These are phyloP conservation scores for Eucommia ulmoides DNA, from an alignment of 257 asterid genomes.

Conservation along the genomic window DNA sequence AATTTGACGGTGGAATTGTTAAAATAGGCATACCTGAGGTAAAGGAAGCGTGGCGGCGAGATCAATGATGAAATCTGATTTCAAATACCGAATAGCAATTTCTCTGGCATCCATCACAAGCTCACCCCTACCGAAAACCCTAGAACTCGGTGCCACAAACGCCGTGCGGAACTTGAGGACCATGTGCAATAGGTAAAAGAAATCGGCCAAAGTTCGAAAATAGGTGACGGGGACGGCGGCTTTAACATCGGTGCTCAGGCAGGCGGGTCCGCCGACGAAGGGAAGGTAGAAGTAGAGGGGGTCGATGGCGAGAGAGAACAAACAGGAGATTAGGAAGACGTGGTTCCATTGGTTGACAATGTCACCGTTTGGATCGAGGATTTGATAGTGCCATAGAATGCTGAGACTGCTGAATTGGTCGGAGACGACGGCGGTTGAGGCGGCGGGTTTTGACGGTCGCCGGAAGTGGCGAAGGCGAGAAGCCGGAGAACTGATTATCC, in stretches of 20 bases:
- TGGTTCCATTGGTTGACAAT: slow-evolving; percentile 86
- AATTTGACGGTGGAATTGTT: too few species aligned
- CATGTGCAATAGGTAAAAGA: slow-evolving; percentile 65
- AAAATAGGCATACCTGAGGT: slow-evolving; percentile 71
- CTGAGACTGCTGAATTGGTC: slow-evolving; percentile 28
- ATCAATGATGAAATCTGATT: slow-evolving; percentile 58
- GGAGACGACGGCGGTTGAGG: slow-evolving; percentile 30
- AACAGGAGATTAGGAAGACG: slow-evolving; percentile 48
- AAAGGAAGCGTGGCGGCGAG: slow-evolving; percentile 70
- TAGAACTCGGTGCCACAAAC: slow-evolving; percentile 72
- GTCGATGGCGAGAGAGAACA: slow-evolving; percentile 74
- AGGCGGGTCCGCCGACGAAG: slow-evolving; percentile 37
- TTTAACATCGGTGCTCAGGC: slow-evolving; percentile 49
- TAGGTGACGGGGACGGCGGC: slow-evolving; percentile 46
- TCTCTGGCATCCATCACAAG: slow-evolving; percentile 69
- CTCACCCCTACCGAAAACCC: slow-evolving; percentile 92
- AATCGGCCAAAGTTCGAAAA: slow-evolving; percentile 44
- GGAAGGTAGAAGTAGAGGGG: slow-evolving; percentile 83
- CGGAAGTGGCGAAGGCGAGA: slow-evolving; percentile 74
- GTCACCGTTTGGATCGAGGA: slow-evolving; percentile 86
- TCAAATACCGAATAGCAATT: slow-evolving; percentile 59
- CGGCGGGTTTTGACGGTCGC: slow-evolving; percentile 17
- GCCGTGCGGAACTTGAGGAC: slow-evolving; percentile 83
- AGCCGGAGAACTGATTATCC: slow-evolving; percentile 59
- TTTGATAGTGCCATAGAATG: slow-evolving; percentile 55